Evolutionary conservation across 148 eudicot genomes (phyloP).

Genomic region (Limonium bicolor): DNA sequence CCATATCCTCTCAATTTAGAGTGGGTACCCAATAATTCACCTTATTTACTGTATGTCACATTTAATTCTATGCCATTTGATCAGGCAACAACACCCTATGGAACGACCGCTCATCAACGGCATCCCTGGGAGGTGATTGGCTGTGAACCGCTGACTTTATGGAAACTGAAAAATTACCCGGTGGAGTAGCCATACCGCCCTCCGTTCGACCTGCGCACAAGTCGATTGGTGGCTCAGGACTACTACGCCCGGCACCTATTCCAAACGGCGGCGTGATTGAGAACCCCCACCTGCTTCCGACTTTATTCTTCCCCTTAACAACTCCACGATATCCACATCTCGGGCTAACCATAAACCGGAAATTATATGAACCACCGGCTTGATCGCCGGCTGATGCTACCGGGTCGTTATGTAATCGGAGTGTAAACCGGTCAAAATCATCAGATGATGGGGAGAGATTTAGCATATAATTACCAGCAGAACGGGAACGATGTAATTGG

Average conservation of each 20-base stretch:
- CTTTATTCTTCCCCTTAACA: background rate
- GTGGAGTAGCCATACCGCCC: background rate
- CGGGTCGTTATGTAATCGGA: slow-evolving; percentile 1
- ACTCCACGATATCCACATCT: background rate
- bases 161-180: background rate
- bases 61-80: too few relatives aligned
- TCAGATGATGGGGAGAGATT: background rate
- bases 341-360: slow-evolving; percentile 5
- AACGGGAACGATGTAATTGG: background rate
- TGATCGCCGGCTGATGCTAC: background rate
- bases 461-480: background rate
- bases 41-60: too few relatives aligned
- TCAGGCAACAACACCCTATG: slow-evolving; percentile 1
- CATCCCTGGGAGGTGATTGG: slow-evolving; percentile 1
- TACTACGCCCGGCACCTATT: background rate
- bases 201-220: background rate
- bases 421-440: slow-evolving; percentile 3
- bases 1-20: too few relatives aligned
- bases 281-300: slow-evolving; percentile 1
- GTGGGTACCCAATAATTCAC: too few relatives aligned
- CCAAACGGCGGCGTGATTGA: slow-evolving; percentile 1
- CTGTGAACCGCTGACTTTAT: too few relatives aligned
- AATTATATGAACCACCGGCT: background rate
- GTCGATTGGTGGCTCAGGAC: background rate
- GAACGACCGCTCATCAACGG: background rate